Evolutionary conservation across 208 protist genomes (phyloP).

Genomic region (Lotmaria passim): DNA sequence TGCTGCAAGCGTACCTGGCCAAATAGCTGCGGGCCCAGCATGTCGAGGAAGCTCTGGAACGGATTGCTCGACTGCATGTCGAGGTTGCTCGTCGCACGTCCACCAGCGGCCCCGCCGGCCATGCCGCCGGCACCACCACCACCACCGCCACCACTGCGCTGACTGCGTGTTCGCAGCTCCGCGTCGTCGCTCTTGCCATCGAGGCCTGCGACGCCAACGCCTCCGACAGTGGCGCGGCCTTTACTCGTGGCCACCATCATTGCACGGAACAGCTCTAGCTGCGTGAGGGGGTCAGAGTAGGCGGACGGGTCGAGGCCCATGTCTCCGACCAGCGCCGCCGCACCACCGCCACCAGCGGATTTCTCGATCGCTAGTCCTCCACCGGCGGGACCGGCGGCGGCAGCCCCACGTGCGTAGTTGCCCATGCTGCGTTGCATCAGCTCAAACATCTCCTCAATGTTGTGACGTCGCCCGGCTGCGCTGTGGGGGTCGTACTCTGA

Average conservation of each 20-base stretch:
- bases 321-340: conserved; percentile 15
- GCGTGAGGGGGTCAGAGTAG: conserved; percentile 29
- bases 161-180: conserved; percentile 8
- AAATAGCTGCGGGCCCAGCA: conserved; percentile 30
- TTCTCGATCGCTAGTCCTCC: background rate
- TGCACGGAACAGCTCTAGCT: conserved; percentile 33
- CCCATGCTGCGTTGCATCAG: conserved; percentile 40
- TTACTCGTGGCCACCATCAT: conserved; percentile 41
- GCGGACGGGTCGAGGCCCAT: conserved; percentile 22
- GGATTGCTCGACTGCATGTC: conserved; percentile 5
- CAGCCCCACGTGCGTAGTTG: conserved; percentile 15
- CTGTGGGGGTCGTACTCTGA: conserved; percentile 15
- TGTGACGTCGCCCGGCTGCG: conserved; percentile 17
- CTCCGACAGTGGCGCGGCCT: conserved; percentile 11
- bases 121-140: background rate
- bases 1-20: conserved; percentile 28
- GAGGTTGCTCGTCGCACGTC: background rate
- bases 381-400: background rate
- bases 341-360: background rate
- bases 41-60: conserved; percentile 33
- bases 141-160: background rate
- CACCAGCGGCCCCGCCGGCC: background rate
- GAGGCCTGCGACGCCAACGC: conserved; percentile 1
- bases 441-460: conserved; percentile 41
- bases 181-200: conserved; percentile 23